Base-by-base conservation (phyloP, 352 stramenopile genomes). In the Phytophthora pluvialis region DNA sequence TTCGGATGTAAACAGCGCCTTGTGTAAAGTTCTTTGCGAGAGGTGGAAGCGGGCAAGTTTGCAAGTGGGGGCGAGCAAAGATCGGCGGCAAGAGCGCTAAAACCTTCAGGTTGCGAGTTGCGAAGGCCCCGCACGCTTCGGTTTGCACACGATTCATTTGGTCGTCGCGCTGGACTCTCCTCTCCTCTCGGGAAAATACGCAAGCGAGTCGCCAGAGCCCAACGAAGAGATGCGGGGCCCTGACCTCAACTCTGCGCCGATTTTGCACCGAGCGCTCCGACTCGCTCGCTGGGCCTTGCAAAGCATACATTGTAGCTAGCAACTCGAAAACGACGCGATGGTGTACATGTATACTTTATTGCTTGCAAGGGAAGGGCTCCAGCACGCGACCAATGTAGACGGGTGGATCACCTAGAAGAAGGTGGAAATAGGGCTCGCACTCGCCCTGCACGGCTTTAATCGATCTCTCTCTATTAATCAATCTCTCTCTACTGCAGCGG, bases 1-100 rank as follows among this genome's bases (percentile, higher is more conserved):
- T 42, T 15, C 36, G n/a, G 18, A n/a, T n/a, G n/a, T n/a, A n/a
- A n/a, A n/a, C n/a, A n/a, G n/a, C n/a, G n/a, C n/a, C n/a, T n/a
- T n/a, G n/a, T n/a, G n/a, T n/a, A n/a, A n/a, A n/a, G n/a, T 16
- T 42, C 36, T 3, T 42, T 42, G 8, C 36, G 36, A 42, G 5
- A 42, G 18, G 46, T n/a, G 16, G 36, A 54, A 56, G 46, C 38
- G 45, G 32, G 47, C 3, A 50, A 44, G 18, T 64, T 64, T 3
- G n/a, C 16, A 42, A 70, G 38, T 70, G 60, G 25, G 26, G 33
- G 13, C n/a, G n/a, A n/a, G n/a, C n/a, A n/a, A n/a, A n/a, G n/a
- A n/a, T n/a, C n/a, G n/a, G n/a, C n/a, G n/a, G n/a, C n/a, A n/a
- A n/a, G n/a, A 9, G 15, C n/a, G 49, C 32, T 33, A 57, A 57